Base-by-base conservation (phyloP, 164 flowering plant genomes). In the Houttuynia cordata region DNA sequence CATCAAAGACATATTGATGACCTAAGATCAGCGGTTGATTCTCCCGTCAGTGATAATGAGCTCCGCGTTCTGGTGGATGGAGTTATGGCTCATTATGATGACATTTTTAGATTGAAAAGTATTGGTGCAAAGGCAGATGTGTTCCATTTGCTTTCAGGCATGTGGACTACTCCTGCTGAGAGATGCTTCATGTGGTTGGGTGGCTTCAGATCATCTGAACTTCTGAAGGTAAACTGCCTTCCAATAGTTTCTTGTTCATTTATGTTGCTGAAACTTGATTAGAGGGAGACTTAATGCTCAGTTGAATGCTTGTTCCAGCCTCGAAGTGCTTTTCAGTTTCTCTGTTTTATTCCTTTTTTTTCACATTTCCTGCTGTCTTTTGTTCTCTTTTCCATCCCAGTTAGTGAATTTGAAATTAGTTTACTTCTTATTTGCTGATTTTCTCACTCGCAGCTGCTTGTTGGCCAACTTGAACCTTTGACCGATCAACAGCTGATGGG, bases 141-240 rank as follows among this genome's bases (percentile, higher is more conserved):
- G 10, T 91, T 91, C 78, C 92, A 91, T 78, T 74, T 88, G 81
- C 91, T 88, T 37, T 83, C 92, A 17, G 98, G 98, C 67, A 86
- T 83, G 92, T 91, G 98, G 98, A 79, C 74, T 67, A 82, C 96
- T 20, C 96, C 96, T 25, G 92, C 78, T 0, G 98, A 91, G 71
- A 74, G 98, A 66, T 88, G 81, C 71, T 87, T 88, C 76, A 85
- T 91, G 87, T 91, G 98, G 98, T 68, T 91, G 59, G 98, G 98
- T 7, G 98, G 96, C 37, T 91, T 88, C 70, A 84, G 96, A 5
- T 81, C 92, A 37, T 86, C 98, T 10, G 96, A 91, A 63, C 74
- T 88, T 63, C 87, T 88, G 64, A 87, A 84, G 95, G 98, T 91
- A 41, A n/a, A 70, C 56, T 55, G 24, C 24, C 8, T 52, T 52